Evolutionary conservation across 768 basidiomycete species (phyloP).

Genomic region (Collybia sordida): DNA sequence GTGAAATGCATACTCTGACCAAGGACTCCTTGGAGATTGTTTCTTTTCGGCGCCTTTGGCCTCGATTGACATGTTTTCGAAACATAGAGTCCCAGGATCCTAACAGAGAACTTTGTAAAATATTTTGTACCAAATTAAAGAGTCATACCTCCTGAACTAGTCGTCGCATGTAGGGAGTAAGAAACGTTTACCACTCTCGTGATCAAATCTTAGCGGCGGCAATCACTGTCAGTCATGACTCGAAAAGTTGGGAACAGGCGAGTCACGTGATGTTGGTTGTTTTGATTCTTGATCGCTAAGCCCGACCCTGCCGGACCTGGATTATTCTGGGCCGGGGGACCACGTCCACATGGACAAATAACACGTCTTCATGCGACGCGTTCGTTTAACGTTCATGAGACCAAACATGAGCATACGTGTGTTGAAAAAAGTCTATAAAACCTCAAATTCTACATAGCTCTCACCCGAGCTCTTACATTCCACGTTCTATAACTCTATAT

Average conservation of each 20-base stretch:
- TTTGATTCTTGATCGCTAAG: not conserved
- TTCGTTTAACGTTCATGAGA: conserved; percentile 19
- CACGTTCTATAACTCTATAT: too few relatives aligned
- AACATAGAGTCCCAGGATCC: conserved; percentile 1
- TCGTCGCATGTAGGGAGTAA: too few relatives aligned
- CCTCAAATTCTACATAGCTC: not conserved
- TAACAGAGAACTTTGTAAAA: too few relatives aligned
- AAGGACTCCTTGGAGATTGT: not conserved
- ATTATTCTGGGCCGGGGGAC: conserved; percentile 10
- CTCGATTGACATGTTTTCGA: conserved; percentile 5
- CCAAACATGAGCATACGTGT: conserved; percentile 38
- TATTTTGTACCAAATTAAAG: too few relatives aligned
- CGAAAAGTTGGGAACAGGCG: not conserved
- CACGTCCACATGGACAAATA: conserved; percentile 23
- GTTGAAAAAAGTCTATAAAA: conserved; percentile 17
- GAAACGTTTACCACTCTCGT: too few relatives aligned
- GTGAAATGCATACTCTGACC: conserved; percentile 18
- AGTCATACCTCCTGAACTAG: too few relatives aligned
- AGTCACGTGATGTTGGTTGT: not conserved
- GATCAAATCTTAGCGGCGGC: too few relatives aligned
- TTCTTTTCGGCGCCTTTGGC: not conserved
- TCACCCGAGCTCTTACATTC: too few relatives aligned
- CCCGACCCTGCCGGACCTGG: too few relatives aligned
- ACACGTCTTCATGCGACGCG: conserved; percentile 17
- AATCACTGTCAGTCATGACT: too few relatives aligned